A percentile compares a stretch with the other conserved stretches of the same genome.
Conservation (phyloP, 495 filamentous ascomycete genomes). For the Trichoderma gamsii region DNA sequence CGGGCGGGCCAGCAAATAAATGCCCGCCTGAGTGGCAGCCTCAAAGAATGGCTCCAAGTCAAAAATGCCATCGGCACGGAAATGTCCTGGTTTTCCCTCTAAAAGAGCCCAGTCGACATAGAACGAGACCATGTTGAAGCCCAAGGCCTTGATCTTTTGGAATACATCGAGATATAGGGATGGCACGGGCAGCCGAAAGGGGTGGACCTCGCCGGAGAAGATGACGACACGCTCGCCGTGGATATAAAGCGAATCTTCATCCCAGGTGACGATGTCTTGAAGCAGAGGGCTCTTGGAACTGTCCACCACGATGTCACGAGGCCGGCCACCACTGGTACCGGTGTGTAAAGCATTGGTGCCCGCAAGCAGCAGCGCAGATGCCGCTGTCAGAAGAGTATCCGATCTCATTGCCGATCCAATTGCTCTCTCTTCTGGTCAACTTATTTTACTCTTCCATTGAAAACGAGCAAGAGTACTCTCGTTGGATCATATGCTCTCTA, state of each 20-base stretch:
- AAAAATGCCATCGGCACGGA: slow-evolving; percentile 47
- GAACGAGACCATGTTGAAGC: slow-evolving; percentile 47
- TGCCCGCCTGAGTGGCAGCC: slow-evolving; percentile 51
- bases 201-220: slow-evolving; percentile 45
- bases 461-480: not conserved
- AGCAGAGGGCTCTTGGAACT: not conserved
- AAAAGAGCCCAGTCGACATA: slow-evolving; percentile 57
- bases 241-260: slow-evolving; percentile 52
- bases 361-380: not conserved
- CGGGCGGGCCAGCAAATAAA: slow-evolving; percentile 54
- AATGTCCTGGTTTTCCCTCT: slow-evolving; percentile 41
- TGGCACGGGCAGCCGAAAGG: slow-evolving; percentile 27
- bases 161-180: slow-evolving; percentile 57
- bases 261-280: slow-evolving; percentile 48
- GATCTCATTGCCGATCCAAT: not conserved
- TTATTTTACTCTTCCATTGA: not conserved
- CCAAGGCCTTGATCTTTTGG: slow-evolving; percentile 57
- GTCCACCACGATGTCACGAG: not conserved
- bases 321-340: not conserved
- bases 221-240: slow-evolving; percentile 52
- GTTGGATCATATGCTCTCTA: not conserved
- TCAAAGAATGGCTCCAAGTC: slow-evolving; percentile 51
- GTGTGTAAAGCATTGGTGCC: not conserved
- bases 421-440: not conserved
- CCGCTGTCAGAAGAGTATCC: not conserved